Base-by-base conservation (phyloP, 2,329 filamentous ascomycete genomes). In the Aspergillus pseudoviridinutans region DNA sequence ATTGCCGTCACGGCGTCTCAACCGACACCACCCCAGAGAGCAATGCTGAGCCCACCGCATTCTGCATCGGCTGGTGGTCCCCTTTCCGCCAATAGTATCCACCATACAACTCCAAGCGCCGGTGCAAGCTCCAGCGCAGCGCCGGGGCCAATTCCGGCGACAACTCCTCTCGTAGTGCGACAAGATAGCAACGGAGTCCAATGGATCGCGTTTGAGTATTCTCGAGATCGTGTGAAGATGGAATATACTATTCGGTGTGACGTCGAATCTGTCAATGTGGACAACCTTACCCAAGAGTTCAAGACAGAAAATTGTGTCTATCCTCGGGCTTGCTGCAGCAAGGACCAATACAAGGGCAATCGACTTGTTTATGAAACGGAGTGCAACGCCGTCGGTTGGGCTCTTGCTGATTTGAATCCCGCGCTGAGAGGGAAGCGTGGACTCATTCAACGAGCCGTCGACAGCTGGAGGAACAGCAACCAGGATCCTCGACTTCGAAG, bases 351-450 rank as follows among this genome's bases (percentile, higher is more conserved):
- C 80, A 89, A 92, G 59, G 94, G 94, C 60, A 99, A 99, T 74
- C 88, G 94, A 17, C 79, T 97, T 65, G 90, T 94, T 66, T 99
- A 99, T 75, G 94, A 99, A 80, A 97, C 91, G 17, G 94, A 99
- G 78, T 99, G 94, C 82, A 99, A 99, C 78, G 91, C 92, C 0
- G 94, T 99, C n/a, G 94, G 94, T n/a, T 99, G 94, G 94, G 93
- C 93, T 12, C 78, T 99, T 64, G 94, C 94, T 2, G 89, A 97
- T 71, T 79, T 99, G 54, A 99, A 99, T 74, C 88, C 92, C 7
- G 89, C 90, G 57, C 82, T 97, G 58, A 87, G 93, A 62, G 93
- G 93, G 65, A 97, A 97, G 82, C 86, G 94, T 66, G 94, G 94
- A 7, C 82, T 99, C 59, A 99, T 99, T 66, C 94, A 99, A 79